Conservation (phyloP, 164 flowering plant genomes). For the Vitis labrusca region DNA sequence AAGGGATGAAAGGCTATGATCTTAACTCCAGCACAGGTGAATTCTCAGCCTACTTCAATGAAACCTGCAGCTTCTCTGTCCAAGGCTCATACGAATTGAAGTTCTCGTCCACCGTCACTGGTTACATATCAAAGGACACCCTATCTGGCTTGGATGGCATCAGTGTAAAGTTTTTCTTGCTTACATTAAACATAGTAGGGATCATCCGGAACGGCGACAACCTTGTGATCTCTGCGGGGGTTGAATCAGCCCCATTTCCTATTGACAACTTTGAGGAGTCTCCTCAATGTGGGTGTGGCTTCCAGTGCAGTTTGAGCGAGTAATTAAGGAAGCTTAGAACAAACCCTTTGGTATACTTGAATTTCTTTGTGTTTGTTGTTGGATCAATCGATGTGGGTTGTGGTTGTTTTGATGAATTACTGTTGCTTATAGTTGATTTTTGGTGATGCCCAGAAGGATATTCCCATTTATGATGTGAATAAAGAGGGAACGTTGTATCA, state of each 20-base stretch:
- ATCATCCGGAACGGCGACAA: constrained; percentile 31
- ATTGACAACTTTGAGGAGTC: constrained; percentile 36
- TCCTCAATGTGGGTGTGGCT: constrained; percentile 56
- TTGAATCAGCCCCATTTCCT: constrained; percentile 35
- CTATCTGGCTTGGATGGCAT: constrained; percentile 34
- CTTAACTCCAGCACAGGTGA: constrained; percentile 29
- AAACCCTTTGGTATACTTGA: constrained; percentile 12
- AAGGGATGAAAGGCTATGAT: constrained; percentile 28
- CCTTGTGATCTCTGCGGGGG: constrained; percentile 47
- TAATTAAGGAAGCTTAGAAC: constrained; percentile 11
- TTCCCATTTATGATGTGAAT: background rate
- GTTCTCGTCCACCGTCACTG: constrained; percentile 32
- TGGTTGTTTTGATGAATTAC: background rate
- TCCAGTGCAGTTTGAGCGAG: constrained; percentile 24
- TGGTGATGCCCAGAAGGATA: background rate
- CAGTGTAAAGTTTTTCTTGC: constrained; percentile 37
- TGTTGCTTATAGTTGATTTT: background rate
- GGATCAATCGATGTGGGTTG: background rate
- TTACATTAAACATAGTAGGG: constrained; percentile 46
- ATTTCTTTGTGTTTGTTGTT: constrained; percentile 1
- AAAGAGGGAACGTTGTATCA: no score
- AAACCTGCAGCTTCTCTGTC: constrained; percentile 34
- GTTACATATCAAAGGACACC: constrained; percentile 24
- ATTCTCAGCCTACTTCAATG: constrained; percentile 32
- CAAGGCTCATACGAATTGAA: constrained; percentile 33